phyloP scores from a whole-genome alignment of 441 rosid species.

The Biscutella laevigata region DNA sequence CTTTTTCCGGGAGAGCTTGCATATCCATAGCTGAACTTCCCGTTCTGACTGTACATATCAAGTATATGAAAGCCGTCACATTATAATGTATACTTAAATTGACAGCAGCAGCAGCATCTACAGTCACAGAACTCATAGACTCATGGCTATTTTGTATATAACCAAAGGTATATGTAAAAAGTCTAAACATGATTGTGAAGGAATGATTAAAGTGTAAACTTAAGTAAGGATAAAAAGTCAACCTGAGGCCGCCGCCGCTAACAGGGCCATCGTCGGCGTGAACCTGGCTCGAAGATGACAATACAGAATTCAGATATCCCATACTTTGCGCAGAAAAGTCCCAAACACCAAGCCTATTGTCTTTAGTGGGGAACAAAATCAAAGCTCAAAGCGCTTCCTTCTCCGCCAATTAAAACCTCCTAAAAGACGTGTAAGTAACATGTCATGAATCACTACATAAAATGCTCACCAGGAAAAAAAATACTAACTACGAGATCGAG shows the following conservation, averaged over 20 bases:
- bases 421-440: background rate
- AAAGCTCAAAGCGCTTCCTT: slow-evolving; percentile 16
- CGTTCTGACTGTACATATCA: slow-evolving; percentile 60
- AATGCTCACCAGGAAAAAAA: background rate
- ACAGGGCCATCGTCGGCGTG: slow-evolving; percentile 73
- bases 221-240: background rate
- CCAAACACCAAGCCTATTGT: background rate
- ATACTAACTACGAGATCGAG: background rate
- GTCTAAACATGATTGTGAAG: too few species aligned
- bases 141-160: too few species aligned
- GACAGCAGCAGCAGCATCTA: background rate
- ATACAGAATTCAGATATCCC: slow-evolving; percentile 75
- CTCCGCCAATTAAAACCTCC: slow-evolving; percentile 15
- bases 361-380: slow-evolving; percentile 15
- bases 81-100: background rate
- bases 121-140: background rate
- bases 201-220: too few species aligned
- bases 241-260: slow-evolving; percentile 94
- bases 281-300: slow-evolving; percentile 63
- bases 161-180: too few species aligned
- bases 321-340: slow-evolving; percentile 26
- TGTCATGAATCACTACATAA: background rate
- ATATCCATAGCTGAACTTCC: slow-evolving; percentile 93
- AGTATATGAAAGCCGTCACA: slow-evolving; percentile 12
- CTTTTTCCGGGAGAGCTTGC: slow-evolving; percentile 98